Base-by-base conservation (phyloP, 139 green algal species). In the Spirogloea muscicola region DNA sequence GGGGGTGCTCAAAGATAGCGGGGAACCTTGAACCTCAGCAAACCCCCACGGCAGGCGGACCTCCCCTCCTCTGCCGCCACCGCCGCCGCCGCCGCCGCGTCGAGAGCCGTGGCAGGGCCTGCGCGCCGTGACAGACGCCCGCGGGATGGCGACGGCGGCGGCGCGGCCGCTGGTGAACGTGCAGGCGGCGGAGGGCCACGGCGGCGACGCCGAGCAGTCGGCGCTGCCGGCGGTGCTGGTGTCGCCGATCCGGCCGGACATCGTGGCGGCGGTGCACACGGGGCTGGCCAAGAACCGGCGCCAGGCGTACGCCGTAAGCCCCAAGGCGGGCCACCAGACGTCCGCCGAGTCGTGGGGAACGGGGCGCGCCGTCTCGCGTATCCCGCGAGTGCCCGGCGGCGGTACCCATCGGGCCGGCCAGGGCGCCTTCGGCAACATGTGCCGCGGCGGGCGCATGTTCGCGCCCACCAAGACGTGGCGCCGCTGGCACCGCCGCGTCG, bases 381-480 rank as follows among this genome's bases (percentile, higher is more conserved):
- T 99, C 82, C 95, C 95, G 25, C 95, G 95, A 87, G 95, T 99
- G 43, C 95, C 95, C 41, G 95, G 94, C 51, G 92, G 89, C 75
- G 92, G 91, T 72, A 97, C 93, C 34, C 94, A 99, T 89, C 84
- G 94, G 40, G 94, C 94, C 21, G 95, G 95, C 41, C 95, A 99
- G 89, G 95, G 88, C 84, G 95, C 95, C 49, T 99, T 98, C 78
- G 95, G 95, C 64, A 99, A 99, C 91, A 99, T 99, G 95, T 96
- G 92, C 88, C 91, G 95, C 44, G 95, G 95, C 63, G 95, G 95
- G 37, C 89, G 90, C 78, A 98, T 99, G 95, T 99, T 97, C 73
- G 88, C 92, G 6, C 95, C 95, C 65, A 98, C 89, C 82, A 97
- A 98, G 58, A 82, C 82, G 52, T 99, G 95, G 95, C 83, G 95